Percentiles rank a stretch among this genome's conserved stretches.
phyloP scores from a whole-genome alignment of 2,329 filamentous ascomycete genomes.

The Geosmithia morbida region DNA sequence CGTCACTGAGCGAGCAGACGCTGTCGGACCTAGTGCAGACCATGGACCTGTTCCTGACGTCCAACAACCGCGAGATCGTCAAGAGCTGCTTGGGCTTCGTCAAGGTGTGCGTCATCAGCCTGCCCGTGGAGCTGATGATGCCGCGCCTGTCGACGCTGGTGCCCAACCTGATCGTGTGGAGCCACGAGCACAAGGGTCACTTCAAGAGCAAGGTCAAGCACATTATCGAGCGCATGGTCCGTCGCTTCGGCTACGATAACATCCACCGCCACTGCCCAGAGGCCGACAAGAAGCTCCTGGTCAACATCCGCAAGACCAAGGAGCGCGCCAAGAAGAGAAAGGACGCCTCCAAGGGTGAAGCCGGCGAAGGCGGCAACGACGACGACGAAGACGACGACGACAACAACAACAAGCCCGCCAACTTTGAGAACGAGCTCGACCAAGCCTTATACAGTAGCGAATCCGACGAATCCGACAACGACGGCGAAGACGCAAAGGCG shows the following conservation, averaged over 20 bases:
- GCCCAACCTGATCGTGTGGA: conserved; percentile 89
- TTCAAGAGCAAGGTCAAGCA: conserved; percentile 97
- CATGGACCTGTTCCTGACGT: conserved; percentile 90
- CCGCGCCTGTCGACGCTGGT: conserved; percentile 65
- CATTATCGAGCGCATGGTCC: conserved; percentile 86
- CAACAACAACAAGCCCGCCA: conserved; percentile 31
- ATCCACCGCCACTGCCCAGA: conserved; percentile 75
- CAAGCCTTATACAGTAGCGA: conserved; percentile 80
- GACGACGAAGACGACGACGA: conserved; percentile 26
- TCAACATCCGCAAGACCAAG: conserved; percentile 90
- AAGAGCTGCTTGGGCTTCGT: conserved; percentile 90
- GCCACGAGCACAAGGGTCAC: conserved; percentile 94
- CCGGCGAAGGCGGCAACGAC: conserved; percentile 40
- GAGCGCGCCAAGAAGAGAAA: conserved; percentile 86
- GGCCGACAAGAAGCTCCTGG: conserved; percentile 74
- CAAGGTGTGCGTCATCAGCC: conserved; percentile 82
- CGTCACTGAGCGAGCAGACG: conserved; percentile 51
- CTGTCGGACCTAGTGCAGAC: conserved; percentile 80
- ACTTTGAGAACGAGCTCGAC: conserved; percentile 85
- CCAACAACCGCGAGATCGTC: conserved; percentile 93
- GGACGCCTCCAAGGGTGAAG: conserved; percentile 45
- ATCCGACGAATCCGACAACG: conserved; percentile 35
- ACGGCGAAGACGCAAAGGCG: conserved; percentile 13
- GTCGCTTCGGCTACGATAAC: conserved; percentile 71
- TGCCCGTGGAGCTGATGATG: conserved; percentile 66